phyloP scores from a whole-genome alignment of 225 moss, liverwort and hornwort genomes.

The Marchantia paleacea region DNA sequence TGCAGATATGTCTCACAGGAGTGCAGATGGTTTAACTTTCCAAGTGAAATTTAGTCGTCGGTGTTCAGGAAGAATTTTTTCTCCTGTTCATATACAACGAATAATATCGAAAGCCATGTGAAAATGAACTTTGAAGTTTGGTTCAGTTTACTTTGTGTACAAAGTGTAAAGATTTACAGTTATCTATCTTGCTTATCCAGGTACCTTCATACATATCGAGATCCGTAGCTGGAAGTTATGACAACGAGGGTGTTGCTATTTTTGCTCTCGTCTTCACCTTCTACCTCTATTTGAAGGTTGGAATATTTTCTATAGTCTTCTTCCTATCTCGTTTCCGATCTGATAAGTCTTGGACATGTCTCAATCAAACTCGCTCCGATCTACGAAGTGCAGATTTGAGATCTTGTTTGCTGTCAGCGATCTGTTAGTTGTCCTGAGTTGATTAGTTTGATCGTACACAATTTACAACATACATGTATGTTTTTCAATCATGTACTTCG shows the following conservation, averaged over 20 bases:
- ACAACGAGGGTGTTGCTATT: slow-evolving; percentile 98
- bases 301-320: slow-evolving; percentile 13
- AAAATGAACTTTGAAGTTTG: too few relatives aligned
- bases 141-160: not conserved
- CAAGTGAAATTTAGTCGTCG: too few relatives aligned
- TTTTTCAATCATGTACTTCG: not conserved
- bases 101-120: too few relatives aligned
- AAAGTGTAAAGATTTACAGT: not conserved
- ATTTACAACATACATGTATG: not conserved
- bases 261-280: slow-evolving; percentile 96
- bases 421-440: not conserved
- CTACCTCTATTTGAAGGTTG: slow-evolving; percentile 90
- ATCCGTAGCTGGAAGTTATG: slow-evolving; percentile 97
- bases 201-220: slow-evolving; percentile 98
- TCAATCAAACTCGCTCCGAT: not conserved
- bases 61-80: not conserved
- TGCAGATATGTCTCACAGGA: too few relatives aligned
- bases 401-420: not conserved
- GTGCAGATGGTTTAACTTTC: too few relatives aligned
- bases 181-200: slow-evolving; percentile 35
- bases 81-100: not conserved
- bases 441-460: not conserved
- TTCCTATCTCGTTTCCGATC: not conserved
- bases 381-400: not conserved
- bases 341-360: too few relatives aligned